Base-by-base conservation (phyloP, 2,329 filamentous ascomycete genomes). In the Sporothrix pallida region DNA sequence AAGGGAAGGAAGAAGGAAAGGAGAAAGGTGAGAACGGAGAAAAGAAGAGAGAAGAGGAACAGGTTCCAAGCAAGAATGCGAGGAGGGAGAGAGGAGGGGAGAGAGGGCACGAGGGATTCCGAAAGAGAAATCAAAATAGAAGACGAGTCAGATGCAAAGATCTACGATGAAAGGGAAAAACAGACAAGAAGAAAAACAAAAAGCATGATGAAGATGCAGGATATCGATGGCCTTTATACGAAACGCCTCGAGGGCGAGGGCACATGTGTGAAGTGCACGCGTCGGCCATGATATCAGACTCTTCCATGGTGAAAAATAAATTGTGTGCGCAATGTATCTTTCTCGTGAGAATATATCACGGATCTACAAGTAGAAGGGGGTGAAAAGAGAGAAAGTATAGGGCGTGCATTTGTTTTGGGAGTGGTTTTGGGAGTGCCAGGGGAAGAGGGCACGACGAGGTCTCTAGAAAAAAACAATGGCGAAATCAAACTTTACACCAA, bases 191-290 rank as follows among this genome's bases (percentile, higher is more conserved):
- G 37, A 13, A 58, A 8, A 56, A 4, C 50, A 0, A 42, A 44
- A 17, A 60, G 37, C 37, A 44, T 4, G 15, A 54, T 42, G 10
- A 31, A 26, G 52, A 46, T 46, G n/a, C 37, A 10, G 60, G 37
- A n/a, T 9, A 5, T 9, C 13, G 4, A 46, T 46, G n/a, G 52
- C 54, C 46, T 75, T 71, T 74, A 68, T 74, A 71, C 69, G 9
- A 26, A 50, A 17, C 48, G 48, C n/a, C n/a, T 52, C 48, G 3
- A 17, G 20, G 31, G 9, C 54, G 31, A 63, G n/a, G 10, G 8
- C 15, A 6, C 37, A 46, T 46, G 31, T 63, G 31, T 37, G 1
- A 37, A 37, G 31, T 37, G 60, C 37, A 63, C 37, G 60, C 37
- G 60, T 63, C 60, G 60, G 60, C 58, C 60, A 63, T 63, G 60